A percentile compares a stretch with the other conserved stretches of the same genome.
Conservation (phyloP, 345 rosid genomes). For the Anastatica hierochuntica region DNA sequence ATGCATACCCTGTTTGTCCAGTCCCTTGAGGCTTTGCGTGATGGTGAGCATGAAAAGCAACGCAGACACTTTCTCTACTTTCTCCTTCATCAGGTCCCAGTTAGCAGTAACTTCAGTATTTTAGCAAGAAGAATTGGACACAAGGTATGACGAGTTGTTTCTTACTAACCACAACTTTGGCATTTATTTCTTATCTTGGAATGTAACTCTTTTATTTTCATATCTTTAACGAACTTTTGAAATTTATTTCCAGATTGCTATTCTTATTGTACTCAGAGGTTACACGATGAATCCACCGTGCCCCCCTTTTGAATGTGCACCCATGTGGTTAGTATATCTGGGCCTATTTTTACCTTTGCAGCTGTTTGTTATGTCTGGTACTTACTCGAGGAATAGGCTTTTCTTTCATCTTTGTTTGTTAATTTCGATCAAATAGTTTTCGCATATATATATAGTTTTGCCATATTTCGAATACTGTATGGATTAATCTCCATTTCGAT, state of each 20-base stretch:
- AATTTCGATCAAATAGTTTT: not conserved
- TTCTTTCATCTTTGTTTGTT: constrained; percentile 6
- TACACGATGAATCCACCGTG: constrained; percentile 94
- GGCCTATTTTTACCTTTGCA: constrained; percentile 15
- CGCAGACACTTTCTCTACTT: constrained; percentile 83
- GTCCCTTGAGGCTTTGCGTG: constrained; percentile 98
- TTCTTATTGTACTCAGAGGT: constrained; percentile 82
- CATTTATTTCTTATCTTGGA: constrained; percentile 11
- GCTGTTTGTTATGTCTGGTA: constrained; percentile 7
- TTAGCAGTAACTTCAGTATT: constrained; percentile 86
- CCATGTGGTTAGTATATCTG: constrained; percentile 66
- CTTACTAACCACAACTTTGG: not conserved
- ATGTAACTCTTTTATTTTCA: constrained; percentile 15
- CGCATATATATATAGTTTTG: no score
- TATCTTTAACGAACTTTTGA: constrained; percentile 22
- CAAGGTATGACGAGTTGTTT: constrained; percentile 53
- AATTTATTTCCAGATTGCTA: constrained; percentile 62
- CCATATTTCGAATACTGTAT: no score
- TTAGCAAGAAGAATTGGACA: constrained; percentile 70
- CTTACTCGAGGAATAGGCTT: constrained; percentile 3
- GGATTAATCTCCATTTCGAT: no score
- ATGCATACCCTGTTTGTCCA: constrained; percentile 23
- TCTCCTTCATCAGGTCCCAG: constrained; percentile 93
- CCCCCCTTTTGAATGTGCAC: constrained; percentile 96
- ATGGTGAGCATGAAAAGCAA: constrained; percentile 93